phyloP scores from a whole-genome alignment of 176 grass and related monocot species.

The Triticum timopheevii region DNA sequence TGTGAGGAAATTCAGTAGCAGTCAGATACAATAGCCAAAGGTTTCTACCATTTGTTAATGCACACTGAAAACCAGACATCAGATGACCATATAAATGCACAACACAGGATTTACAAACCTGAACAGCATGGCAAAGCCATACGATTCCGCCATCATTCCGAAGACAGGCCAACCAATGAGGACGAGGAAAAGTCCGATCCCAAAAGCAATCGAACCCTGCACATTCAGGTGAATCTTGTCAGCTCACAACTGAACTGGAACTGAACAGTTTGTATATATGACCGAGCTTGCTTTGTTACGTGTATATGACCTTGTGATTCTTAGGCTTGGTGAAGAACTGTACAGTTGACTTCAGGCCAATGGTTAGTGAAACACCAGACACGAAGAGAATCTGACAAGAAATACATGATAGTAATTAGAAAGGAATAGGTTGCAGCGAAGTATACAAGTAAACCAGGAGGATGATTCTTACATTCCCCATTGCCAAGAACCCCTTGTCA shows the following conservation, averaged over 20 bases:
- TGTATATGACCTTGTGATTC: constrained; percentile 63
- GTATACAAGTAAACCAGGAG: neutral
- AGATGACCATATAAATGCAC: neutral
- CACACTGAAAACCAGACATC: neutral
- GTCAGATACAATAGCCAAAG: constrained; percentile 2
- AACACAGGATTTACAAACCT: constrained; percentile 41
- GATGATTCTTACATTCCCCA: constrained; percentile 65
- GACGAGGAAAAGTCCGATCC: constrained; percentile 66
- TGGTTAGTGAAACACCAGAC: constrained; percentile 73
- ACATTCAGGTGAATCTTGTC: neutral
- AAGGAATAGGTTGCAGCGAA: neutral
- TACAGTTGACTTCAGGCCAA: constrained; percentile 74
- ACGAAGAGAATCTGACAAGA: constrained; percentile 71
- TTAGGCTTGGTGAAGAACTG: constrained; percentile 87
- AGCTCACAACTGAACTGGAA: neutral
- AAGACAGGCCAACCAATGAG: constrained; percentile 70
- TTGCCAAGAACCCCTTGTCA: constrained; percentile 89
- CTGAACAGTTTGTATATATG: neutral
- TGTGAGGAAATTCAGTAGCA: constrained; percentile 40
- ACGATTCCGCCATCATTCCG: constrained; percentile 72
- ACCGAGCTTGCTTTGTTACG: neutral
- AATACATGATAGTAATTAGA: neutral
- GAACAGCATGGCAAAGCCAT: constrained; percentile 78
- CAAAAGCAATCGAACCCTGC: constrained; percentile 82
- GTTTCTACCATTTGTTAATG: neutral